phyloP scores from a whole-genome alignment of 2,329 filamentous ascomycete species.

The Aureobasidium sp. region DNA sequence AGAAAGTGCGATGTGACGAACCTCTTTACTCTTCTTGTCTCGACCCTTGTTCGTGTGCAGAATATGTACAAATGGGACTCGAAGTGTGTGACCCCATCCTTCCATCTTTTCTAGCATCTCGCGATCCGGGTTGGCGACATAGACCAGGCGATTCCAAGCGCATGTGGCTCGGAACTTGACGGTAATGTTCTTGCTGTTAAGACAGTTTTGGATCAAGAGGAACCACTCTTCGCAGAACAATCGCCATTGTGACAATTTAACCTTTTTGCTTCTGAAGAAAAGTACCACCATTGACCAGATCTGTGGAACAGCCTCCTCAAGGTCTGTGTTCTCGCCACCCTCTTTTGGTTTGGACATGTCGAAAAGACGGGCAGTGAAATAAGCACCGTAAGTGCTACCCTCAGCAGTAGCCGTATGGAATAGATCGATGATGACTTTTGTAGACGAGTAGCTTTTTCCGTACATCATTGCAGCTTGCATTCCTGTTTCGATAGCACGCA shows the following conservation, averaged over 20 bases:
- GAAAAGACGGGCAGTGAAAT: conserved; percentile 58
- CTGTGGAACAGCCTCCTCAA: conserved; percentile 55
- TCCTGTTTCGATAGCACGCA: conserved; percentile 65
- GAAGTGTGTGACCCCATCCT: conserved; percentile 53
- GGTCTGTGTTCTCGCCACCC: conserved; percentile 42
- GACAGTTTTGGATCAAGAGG: conserved; percentile 68
- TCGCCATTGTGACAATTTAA: conserved; percentile 57
- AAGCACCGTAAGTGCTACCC: conserved; percentile 57
- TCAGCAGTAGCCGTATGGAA: conserved; percentile 44
- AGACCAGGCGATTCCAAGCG: conserved; percentile 81
- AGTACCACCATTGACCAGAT: conserved; percentile 82
- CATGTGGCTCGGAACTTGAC: conserved; percentile 69
- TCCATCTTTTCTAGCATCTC: conserved; percentile 45
- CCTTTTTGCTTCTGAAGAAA: conserved; percentile 56
- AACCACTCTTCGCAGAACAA: conserved; percentile 64
- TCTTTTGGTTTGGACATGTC: conserved; percentile 52
- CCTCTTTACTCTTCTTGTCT: conserved; percentile 38
- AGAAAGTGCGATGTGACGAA: conserved; percentile 53
- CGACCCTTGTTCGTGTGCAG: conserved; percentile 52
- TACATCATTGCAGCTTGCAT: conserved; percentile 60
- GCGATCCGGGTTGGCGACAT: conserved; percentile 58
- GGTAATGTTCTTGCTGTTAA: conserved; percentile 66
- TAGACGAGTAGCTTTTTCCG: conserved; percentile 59
- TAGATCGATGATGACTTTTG: conserved; percentile 57
- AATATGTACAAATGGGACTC: conserved; percentile 56